Evolutionary conservation across 2,329 filamentous ascomycete genomes (phyloP), one percentile per base, ranked within the genome.

Genomic region (Leptographium radiaticola): DNA sequence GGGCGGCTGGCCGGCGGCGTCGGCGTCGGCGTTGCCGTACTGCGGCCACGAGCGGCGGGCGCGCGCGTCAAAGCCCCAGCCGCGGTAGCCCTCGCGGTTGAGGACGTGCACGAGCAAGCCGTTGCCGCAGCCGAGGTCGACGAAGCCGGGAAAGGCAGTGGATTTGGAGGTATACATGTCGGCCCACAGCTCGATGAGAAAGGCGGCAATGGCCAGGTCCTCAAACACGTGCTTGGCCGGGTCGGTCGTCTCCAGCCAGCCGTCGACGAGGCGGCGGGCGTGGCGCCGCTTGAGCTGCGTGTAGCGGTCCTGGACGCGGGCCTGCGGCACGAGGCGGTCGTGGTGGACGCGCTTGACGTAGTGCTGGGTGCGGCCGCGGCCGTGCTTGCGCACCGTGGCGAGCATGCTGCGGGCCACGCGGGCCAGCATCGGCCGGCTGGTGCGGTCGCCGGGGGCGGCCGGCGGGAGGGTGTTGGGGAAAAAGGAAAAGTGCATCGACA

Each of bases 91-190:
- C 68, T 97, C 90, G 56, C 77, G 71, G 15, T 82, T 75, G 6
- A 98, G 77, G 40, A 98, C 79, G 64, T 94, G 80, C 9, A 95
- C 87, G 1, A 98, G 77, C 4, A 98, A 73, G 1, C 93, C 93
- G 63, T 97, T 98, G 2, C 93, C 93, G 64, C 93, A 97, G 6
- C 91, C 93, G 47, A 98, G 89, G 63, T 98, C 93, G 20, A 96
- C 87, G 62, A 97, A 98, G 0, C 91, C 90, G 0, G 89, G 87
- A 61, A 95, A 96, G 0, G 60, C 30, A 1, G 2, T 33, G 31
- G 13, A 8, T 2, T n/a, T 25, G 2, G 39, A 40, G 40, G 61
- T 64, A 65, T 97, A 97, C 83, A 95, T 91, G 55, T 85, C 81
- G 13, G 72, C 70, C 93, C 93, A 98, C 2, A 97, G 71, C 70